These are phyloP conservation scores for Zizania palustris DNA, from an alignment of 202 grass and related monocot species.

Conservation along the genomic window DNA sequence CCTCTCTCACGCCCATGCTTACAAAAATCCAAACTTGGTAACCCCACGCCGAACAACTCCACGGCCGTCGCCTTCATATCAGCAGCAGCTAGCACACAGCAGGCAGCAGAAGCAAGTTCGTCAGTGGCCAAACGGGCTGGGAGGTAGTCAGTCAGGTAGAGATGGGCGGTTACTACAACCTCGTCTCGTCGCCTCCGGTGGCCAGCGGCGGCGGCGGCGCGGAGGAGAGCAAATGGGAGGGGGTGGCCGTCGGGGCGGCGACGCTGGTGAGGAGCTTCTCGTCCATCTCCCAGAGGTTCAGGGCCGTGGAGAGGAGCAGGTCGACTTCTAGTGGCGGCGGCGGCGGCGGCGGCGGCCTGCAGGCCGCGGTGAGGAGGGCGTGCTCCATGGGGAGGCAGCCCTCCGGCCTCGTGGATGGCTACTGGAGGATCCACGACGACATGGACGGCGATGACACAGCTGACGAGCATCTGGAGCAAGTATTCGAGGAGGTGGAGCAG, in stretches of 20 bases:
- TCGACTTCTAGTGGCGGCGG: not conserved
- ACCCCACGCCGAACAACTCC: not conserved
- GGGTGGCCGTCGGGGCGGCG: constrained; percentile 23
- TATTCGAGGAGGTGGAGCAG: constrained; percentile 8
- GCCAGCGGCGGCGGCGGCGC: not conserved
- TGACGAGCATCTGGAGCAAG: not conserved
- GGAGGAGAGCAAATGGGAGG: constrained; percentile 27
- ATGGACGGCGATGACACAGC: constrained; percentile 26
- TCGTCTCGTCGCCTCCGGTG: constrained; percentile 19
- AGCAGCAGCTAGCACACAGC: not conserved
- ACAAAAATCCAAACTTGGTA: not conserved
- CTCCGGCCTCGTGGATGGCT: constrained; percentile 43
- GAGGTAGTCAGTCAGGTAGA: not conserved
- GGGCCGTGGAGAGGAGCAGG: constrained; percentile 37
- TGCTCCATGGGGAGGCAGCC: constrained; percentile 49
- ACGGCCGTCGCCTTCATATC: not conserved
- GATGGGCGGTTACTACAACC: constrained; percentile 30
- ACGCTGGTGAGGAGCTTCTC: constrained; percentile 43
- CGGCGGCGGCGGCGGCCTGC: constrained; percentile 15
- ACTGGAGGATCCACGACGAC: constrained; percentile 54
- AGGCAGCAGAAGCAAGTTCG: too few relatives aligned
- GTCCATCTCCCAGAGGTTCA: constrained; percentile 50
- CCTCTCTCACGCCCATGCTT: not conserved
- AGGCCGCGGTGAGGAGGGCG: constrained; percentile 34
- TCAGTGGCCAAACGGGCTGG: too few relatives aligned